phyloP scores from a whole-genome alignment of 495 filamentous ascomycete genomes.

The Podospora comata region DNA sequence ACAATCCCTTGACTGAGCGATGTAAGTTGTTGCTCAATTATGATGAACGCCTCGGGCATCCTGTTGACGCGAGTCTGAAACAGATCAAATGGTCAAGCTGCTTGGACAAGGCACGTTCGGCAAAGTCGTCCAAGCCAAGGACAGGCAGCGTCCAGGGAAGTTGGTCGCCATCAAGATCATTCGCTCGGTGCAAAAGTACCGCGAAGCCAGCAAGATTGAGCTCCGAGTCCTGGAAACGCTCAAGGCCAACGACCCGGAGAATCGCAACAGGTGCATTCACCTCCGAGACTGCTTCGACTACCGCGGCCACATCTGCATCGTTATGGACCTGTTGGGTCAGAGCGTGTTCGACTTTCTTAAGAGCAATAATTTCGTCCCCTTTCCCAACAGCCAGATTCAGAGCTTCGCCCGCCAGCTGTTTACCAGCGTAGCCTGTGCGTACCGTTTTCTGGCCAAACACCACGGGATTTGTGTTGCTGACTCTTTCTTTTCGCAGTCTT shows the following conservation, averaged over 20 bases:
- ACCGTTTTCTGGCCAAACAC: background rate
- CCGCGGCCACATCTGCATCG: constrained; percentile 97
- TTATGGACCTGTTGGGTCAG: constrained; percentile 92
- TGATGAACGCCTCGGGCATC: background rate
- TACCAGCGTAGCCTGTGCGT: constrained; percentile 97
- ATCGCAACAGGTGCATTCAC: constrained; percentile 96
- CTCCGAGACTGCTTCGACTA: constrained; percentile 96
- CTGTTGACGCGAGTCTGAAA: background rate
- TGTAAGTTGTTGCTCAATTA: constrained; percentile 57
- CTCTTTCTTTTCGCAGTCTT: constrained; percentile 58
- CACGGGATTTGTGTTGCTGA: constrained; percentile 29
- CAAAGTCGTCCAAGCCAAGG: constrained; percentile 91
- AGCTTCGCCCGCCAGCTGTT: constrained; percentile 92
- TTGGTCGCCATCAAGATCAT: constrained; percentile 96
- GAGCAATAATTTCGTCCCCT: constrained; percentile 88
- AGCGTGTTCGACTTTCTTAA: constrained; percentile 99
- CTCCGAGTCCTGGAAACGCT: constrained; percentile 87
- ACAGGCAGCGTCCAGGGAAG: constrained; percentile 62
- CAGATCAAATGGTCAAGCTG: constrained; percentile 82
- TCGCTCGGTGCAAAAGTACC: constrained; percentile 94
- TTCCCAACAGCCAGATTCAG: constrained; percentile 99
- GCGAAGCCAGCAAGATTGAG: constrained; percentile 95
- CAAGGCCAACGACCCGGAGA: constrained; percentile 82
- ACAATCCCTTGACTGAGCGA: constrained; percentile 78
- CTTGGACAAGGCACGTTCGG: constrained; percentile 97